Percentiles rank a stretch among this genome's conserved stretches.
phyloP scores from a whole-genome alignment of 1,284 basidiomycete genomes.

The Leccinum pachyderme region DNA sequence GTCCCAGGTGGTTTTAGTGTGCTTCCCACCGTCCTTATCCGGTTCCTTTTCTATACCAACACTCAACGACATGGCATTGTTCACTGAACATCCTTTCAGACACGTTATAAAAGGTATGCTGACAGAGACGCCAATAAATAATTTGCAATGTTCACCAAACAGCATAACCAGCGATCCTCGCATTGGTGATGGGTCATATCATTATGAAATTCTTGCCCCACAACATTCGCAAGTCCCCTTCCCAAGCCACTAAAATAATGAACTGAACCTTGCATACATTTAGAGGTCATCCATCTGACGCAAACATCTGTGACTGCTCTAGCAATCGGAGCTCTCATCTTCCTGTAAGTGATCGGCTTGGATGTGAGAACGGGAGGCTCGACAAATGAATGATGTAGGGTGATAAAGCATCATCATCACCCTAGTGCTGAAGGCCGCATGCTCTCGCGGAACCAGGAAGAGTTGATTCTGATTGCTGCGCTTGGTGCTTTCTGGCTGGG shows the following conservation, averaged over 20 bases:
- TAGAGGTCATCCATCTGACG: constrained; percentile 66
- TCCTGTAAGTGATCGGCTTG: constrained; percentile 49
- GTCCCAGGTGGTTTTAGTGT: constrained; percentile 12
- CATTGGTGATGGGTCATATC: constrained; percentile 32
- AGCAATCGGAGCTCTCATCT: constrained; percentile 57
- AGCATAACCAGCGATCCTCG: constrained; percentile 28
- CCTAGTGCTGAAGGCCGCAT: constrained; percentile 42
- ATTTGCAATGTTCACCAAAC: constrained; percentile 11
- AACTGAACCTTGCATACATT: constrained; percentile 8
- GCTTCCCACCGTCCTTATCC: constrained; percentile 30
- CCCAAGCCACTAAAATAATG: constrained; percentile 1
- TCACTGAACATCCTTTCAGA: constrained; percentile 34
- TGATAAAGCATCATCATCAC: constrained; percentile 66
- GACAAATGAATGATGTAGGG: constrained; percentile 21
- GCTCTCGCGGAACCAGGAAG: constrained; percentile 66
- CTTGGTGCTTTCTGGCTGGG: constrained; percentile 73
- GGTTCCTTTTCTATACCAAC: constrained; percentile 13
- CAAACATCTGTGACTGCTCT: constrained; percentile 72
- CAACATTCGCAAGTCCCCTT: constrained; percentile 42
- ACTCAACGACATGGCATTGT: constrained; percentile 28
- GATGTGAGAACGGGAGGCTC: neutral
- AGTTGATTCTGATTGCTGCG: constrained; percentile 64
- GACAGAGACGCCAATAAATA: neutral
- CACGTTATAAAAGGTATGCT: constrained; percentile 32
- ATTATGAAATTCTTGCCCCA: constrained; percentile 37